Evolutionary conservation across 768 basidiomycete species (phyloP).

Genomic region (Solioccasus polychromus): DNA sequence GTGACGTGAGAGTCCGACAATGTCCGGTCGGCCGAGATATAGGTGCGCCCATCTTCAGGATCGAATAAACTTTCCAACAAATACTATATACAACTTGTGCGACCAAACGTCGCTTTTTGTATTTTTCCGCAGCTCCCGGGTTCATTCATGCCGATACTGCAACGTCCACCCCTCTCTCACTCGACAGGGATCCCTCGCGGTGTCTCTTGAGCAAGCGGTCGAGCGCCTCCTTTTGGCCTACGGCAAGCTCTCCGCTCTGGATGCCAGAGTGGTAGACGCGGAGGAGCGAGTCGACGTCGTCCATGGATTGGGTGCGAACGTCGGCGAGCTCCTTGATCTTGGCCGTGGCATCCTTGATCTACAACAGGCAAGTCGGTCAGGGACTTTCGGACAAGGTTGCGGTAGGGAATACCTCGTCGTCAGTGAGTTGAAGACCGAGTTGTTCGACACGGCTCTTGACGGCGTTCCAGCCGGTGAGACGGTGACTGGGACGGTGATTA

Average conservation of each 20-base stretch:
- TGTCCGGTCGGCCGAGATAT: too few relatives aligned
- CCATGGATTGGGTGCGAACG: constrained; percentile 97
- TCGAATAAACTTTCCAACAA: too few relatives aligned
- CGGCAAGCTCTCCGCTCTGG: constrained; percentile 84
- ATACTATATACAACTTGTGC: background rate
- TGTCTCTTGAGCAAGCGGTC: constrained; percentile 85
- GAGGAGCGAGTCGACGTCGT: constrained; percentile 95
- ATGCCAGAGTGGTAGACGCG: constrained; percentile 96
- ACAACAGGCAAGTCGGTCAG: constrained; percentile 3
- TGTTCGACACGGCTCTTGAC: constrained; percentile 99
- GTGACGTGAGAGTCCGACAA: too few relatives aligned
- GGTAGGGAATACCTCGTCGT: constrained; percentile 64
- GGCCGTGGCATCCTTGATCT: constrained; percentile 97
- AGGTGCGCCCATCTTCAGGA: too few relatives aligned
- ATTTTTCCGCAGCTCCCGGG: background rate
- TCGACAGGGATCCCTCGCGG: constrained; percentile 37
- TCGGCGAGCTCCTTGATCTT: constrained; percentile 99
- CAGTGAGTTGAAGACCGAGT: constrained; percentile 82
- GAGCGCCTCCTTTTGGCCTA: constrained; percentile 91
- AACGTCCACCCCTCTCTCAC: background rate
- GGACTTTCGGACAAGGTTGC: background rate
- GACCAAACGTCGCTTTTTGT: constrained; percentile 23
- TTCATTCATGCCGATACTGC: constrained; percentile 8
- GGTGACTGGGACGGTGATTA: constrained; percentile 54
- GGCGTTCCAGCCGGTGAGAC: constrained; percentile 98